Percentiles rank a stretch among this genome's conserved stretches.
These are phyloP conservation scores for Tulasnella sp. DNA, from an alignment of 768 basidiomycete species.

Conservation along the genomic window DNA sequence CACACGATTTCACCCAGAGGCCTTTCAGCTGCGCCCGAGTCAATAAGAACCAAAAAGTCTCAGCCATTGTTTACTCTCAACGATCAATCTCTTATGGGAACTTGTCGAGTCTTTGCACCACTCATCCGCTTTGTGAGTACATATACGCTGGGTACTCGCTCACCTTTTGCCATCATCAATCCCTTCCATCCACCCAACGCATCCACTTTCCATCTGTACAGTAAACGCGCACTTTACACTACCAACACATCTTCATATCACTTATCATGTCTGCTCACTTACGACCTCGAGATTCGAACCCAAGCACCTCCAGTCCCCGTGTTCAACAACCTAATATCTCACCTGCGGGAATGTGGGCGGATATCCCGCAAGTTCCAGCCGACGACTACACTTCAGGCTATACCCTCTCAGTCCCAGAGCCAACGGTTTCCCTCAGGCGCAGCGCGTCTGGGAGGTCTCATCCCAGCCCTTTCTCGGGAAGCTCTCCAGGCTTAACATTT, in stretches of 20 bases:
- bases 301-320: not conserved
- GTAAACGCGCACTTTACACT: no score
- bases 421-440: not conserved
- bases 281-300: not conserved
- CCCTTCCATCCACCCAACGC: not conserved
- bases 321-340: not conserved
- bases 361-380: not conserved
- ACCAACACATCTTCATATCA: not conserved
- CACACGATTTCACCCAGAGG: not conserved
- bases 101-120: not conserved
- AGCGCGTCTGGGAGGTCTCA: not conserved
- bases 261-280: not conserved
- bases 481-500: not conserved
- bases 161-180: not conserved
- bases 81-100: not conserved
- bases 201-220: no score
- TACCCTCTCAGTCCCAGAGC: not conserved
- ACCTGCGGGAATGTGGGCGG: not conserved
- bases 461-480: not conserved
- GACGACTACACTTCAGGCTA: not conserved
- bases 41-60: no score
- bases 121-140: not conserved
- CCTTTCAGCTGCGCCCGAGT: not conserved
- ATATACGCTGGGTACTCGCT: not conserved
- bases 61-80: not conserved